These are phyloP conservation scores for Leccinum subrobustum DNA, from an alignment of 1,284 basidiomycete genomes.

Conservation along the genomic window DNA sequence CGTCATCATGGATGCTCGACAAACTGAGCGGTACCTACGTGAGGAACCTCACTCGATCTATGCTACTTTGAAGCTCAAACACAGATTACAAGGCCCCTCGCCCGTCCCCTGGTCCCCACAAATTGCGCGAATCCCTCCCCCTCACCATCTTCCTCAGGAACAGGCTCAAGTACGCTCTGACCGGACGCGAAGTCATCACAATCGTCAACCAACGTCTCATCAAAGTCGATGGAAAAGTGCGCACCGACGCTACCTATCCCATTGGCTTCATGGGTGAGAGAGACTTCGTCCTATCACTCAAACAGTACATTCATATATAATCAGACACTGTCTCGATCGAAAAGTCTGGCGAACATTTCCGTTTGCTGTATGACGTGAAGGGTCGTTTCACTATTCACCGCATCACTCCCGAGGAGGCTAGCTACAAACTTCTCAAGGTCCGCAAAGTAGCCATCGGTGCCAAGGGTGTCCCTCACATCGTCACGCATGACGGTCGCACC, in stretches of 20 bases:
- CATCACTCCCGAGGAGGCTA: slow-evolving; percentile 96
- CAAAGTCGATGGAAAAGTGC: slow-evolving; percentile 98
- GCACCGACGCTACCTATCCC: slow-evolving; percentile 97
- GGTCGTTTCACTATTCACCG: slow-evolving; percentile 99
- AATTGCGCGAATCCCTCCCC: slow-evolving; percentile 95
- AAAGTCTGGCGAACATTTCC: slow-evolving; percentile 99
- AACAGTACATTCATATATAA: background rate
- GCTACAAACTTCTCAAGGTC: slow-evolving; percentile 99
- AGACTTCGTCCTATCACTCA: slow-evolving; percentile 9
- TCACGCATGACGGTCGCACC: slow-evolving; percentile 99
- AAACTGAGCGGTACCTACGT: slow-evolving; percentile 98
- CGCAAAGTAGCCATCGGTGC: slow-evolving; percentile 89
- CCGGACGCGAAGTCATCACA: slow-evolving; percentile 91
- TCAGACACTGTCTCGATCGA: slow-evolving; percentile 96
- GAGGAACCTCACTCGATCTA: slow-evolving; percentile 37
- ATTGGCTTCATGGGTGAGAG: slow-evolving; percentile 94
- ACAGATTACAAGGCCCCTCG: slow-evolving; percentile 73
- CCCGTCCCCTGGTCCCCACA: slow-evolving; percentile 98
- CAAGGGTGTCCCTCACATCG: slow-evolving; percentile 94
- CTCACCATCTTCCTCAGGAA: slow-evolving; percentile 97
- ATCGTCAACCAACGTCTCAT: slow-evolving; percentile 97
- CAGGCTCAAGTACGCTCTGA: slow-evolving; percentile 98
- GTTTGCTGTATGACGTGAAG: slow-evolving; percentile 98
- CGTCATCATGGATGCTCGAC: slow-evolving; percentile 99
- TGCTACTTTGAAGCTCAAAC: slow-evolving; percentile 8